Base-by-base conservation (phyloP, 1,284 basidiomycete genomes). In the Puccinia hordei region DNA sequence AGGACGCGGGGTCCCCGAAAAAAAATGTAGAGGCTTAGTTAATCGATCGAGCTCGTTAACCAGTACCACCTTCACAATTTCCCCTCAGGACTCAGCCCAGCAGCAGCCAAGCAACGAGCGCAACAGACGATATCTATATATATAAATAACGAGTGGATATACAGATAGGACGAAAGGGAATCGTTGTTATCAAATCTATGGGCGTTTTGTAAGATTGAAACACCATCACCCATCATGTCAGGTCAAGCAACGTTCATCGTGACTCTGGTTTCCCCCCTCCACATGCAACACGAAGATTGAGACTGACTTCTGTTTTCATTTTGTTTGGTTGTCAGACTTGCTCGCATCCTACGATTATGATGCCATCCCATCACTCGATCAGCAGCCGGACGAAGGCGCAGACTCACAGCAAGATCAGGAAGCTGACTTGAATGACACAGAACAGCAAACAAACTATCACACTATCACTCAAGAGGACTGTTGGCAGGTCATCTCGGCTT, bases 401-500 rank as follows among this genome's bases (percentile, higher is more conserved):
- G 17, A 27, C 33, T 2, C 33, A 38, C 15, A 19, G 12, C 15
- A 71, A 24, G 46, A 51, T 15, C 44, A 71, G n/a, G n/a, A n/a
- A n/a, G n/a, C n/a, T n/a, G n/a, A n/a, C n/a, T n/a, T n/a, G n/a
- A n/a, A n/a, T n/a, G n/a, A n/a, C n/a, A n/a, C n/a, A n/a, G n/a
- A n/a, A 2, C n/a, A 4, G 6, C 19, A 46, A 46, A n/a, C 12
- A 1, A 41, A 71, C 30, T 73, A 55, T 24, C 69, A 61, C 44
- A 72, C 84, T 15, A 85, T 95, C 87, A 93, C 92, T 0, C 93
- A 94, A 85, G 94, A 96, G 86, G 94, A 95, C 85, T 94, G 93
- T 85, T 98, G 95, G 95, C 92, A 92, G 63, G 91, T 97, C 84
- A 98, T 99, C 84, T 92, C 93, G 82, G 91, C 93, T 84, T 99